Evolutionary conservation across 2,329 filamentous ascomycete genomes (phyloP), one percentile per base, ranked within the genome.

Genomic region (Microsporum audouinii): DNA sequence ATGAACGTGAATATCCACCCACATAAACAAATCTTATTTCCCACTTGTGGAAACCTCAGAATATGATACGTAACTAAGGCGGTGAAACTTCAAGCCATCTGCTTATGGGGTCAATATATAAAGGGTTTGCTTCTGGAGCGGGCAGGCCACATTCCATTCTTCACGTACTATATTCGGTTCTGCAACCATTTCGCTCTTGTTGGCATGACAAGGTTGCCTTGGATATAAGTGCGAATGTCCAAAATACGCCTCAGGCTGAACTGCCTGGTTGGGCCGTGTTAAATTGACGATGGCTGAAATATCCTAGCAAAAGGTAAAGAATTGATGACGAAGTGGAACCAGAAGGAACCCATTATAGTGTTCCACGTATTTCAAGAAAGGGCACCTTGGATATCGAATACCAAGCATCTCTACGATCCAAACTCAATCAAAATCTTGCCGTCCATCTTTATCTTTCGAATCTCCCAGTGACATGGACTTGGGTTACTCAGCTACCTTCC

Each of bases 381-480:
- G 47, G 58, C 45, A n/a, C 31, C 41, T 53, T 10, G 43, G 34
- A 47, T 60, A 55, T 60, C 34, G 38, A 56, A 47, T 23, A 34
- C 49, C 58, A 31, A 58, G 49, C n/a, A 14, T 58, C 45, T 60
- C 34, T 29, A 17, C 23, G 57, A 53, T 10, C 33, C 14, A 55
- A 55, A 55, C 51, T 34, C 51, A 34, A 34, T 55, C 51, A 17
- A 53, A 55, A 55, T 38, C n/a, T 55, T 34, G 14, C 33, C 8
- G 51, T 14, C 51, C 17, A 23, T 23, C 17, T 23, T 23, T 23
- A 36, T 27, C 14, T n/a, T 36, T 53, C 31, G 51, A 36, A 23
- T 53, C 61, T 64, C 63, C 63, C 63, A 63, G 59, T 58, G 63
- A 64, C 63, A 63, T 63, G 63, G 63, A 60, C 61, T 60, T 63